phyloP scores from a whole-genome alignment of 2,329 filamentous ascomycete species.

The Diplodia seriata region DNA sequence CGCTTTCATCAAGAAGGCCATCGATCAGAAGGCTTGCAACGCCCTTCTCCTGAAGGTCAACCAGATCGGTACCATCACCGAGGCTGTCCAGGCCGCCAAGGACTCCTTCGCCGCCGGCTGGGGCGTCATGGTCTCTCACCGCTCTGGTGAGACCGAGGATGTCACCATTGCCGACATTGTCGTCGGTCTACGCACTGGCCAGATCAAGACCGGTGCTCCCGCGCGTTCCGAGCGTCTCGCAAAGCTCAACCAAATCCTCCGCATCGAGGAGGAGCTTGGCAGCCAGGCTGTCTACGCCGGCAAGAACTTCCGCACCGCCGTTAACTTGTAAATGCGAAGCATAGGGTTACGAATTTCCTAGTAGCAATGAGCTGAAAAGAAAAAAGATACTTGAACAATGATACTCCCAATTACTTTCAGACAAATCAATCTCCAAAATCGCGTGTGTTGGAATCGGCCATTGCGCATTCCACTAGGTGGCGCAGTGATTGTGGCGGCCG shows the following conservation, averaged over 20 bases:
- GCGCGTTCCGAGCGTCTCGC: slow-evolving; percentile 96
- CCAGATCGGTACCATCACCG: slow-evolving; percentile 98
- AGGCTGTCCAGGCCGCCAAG: slow-evolving; percentile 99
- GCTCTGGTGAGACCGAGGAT: slow-evolving; percentile 99
- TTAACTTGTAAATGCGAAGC: slow-evolving; percentile 73
- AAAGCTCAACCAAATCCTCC: slow-evolving; percentile 99
- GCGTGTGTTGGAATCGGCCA: background rate
- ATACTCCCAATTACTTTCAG: slow-evolving; percentile 24
- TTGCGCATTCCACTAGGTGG: background rate
- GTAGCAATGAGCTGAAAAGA: slow-evolving; percentile 23
- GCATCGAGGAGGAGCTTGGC: slow-evolving; percentile 99
- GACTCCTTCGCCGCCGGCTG: slow-evolving; percentile 94
- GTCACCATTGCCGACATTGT: slow-evolving; percentile 99
- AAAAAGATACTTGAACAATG: slow-evolving; percentile 28
- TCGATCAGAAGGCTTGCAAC: slow-evolving; percentile 98
- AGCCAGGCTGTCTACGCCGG: slow-evolving; percentile 91
- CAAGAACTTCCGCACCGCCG: slow-evolving; percentile 85
- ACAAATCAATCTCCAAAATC: background rate
- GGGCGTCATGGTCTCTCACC: slow-evolving; percentile 99
- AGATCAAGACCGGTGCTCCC: slow-evolving; percentile 99
- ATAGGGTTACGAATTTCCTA: slow-evolving; percentile 27
- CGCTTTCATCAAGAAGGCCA: slow-evolving; percentile 98
- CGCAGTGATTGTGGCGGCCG: no score
- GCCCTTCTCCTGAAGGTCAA: slow-evolving; percentile 99
- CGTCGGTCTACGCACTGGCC: slow-evolving; percentile 92